Evolutionary conservation across 768 basidiomycete species (phyloP), one percentile per base, ranked within the genome.

Genomic region (Russula vinacea): DNA sequence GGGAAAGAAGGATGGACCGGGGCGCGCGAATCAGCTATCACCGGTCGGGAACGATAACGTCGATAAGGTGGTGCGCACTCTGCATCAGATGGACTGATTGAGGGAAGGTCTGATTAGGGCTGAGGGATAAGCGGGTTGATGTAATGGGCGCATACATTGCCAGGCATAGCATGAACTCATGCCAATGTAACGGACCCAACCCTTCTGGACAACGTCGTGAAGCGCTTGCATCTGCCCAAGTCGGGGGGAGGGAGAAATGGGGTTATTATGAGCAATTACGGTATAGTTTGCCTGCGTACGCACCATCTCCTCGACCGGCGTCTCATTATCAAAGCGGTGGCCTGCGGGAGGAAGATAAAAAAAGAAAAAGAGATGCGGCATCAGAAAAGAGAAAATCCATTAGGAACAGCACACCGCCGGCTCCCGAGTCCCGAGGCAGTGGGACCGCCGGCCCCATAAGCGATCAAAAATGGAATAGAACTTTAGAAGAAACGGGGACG

Each of bases 131-230:
- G 11, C 35, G 35, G 45, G 37, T 32, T 5, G 51, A 44, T 35
- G 44, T 9, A 3, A 47, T 35, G n/a, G 14, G 44, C 5, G 13
- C 68, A 55, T 59, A 67, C 73, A 73, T 52, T 75, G 73, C 60
- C 67, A 74, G 3, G 74, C 72, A 62, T 60, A 73, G 69, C 73
- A 74, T 17, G 70, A 71, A 65, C 70, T 71, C 68, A 72, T 74
- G 52, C 75, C 75, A 49, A 76, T 75, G 66, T 76, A 79, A 53
- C 78, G 71, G 54, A 74, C 78, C 60, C 75, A 74, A 26, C 79
- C 79, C 13, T 73, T 73, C 64, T 77, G 70, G 5, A 80, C 78
- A 52, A 79, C 74, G 67, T 80, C 79, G 56, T 80, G 76, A 22
- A 80, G 71, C 2, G 78, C 78, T 65, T 76, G 73, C 78, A 80